Conservation (phyloP, 495 filamentous ascomycete genomes). For the Podospora bellae-mahoneyi region DNA sequence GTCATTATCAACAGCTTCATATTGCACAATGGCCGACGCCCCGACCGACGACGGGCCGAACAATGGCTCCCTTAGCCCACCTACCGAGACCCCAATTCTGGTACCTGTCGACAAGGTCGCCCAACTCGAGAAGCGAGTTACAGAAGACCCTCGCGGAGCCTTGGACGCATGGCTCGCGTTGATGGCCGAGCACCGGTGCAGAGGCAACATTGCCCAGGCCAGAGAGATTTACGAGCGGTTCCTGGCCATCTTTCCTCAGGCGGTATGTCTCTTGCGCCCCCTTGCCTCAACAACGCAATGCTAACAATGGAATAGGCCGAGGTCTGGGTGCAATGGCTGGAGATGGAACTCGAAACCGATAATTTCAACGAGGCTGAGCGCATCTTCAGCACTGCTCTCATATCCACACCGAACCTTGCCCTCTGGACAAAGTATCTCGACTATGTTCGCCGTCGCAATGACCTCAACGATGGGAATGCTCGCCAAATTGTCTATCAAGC, state of each 20-base stretch:
- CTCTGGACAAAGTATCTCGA: conserved; percentile 94
- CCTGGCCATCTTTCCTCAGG: conserved; percentile 78
- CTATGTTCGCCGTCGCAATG: conserved; percentile 88
- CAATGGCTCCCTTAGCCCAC: background rate
- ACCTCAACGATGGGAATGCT: conserved; percentile 77
- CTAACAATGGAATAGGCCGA: conserved; percentile 60
- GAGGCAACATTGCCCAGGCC: conserved; percentile 75
- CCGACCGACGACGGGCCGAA: background rate
- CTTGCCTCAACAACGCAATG: background rate
- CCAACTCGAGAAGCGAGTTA: conserved; percentile 83
- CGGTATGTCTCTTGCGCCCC: conserved; percentile 59
- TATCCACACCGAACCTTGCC: conserved; percentile 69
- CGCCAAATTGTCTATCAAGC: conserved; percentile 73
- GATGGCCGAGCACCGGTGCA: conserved; percentile 78
- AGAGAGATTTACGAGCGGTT: conserved; percentile 81
- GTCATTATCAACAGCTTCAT: conserved; percentile 37
- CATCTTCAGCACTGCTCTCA: conserved; percentile 73
- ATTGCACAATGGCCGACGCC: background rate
- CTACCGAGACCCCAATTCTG: conserved; percentile 11
- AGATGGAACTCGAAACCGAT: conserved; percentile 82
- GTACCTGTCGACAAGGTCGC: conserved; percentile 63
- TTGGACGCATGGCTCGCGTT: conserved; percentile 83
- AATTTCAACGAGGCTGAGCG: conserved; percentile 72
- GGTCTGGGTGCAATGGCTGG: conserved; percentile 78
- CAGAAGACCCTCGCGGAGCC: conserved; percentile 87